Conservation (phyloP, 1,284 basidiomycete species). For the Pseudozyma tsukubaensis region DNA sequence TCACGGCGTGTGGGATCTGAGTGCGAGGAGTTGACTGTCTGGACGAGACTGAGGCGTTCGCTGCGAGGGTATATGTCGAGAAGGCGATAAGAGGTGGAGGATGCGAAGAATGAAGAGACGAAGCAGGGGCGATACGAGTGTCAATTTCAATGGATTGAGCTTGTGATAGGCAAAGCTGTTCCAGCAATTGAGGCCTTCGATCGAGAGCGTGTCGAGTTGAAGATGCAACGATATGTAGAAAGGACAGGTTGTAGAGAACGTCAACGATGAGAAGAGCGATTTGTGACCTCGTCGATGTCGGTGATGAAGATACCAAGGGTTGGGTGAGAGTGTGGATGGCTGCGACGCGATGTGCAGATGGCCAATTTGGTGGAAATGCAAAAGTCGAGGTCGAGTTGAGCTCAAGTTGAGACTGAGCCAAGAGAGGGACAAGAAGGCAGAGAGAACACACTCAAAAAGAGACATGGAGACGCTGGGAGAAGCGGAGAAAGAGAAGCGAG, state of each 20-base stretch:
- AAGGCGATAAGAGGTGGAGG: background rate
- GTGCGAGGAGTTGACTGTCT: no score
- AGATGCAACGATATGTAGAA: background rate
- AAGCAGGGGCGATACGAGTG: background rate
- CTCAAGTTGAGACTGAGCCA: background rate
- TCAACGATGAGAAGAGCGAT: background rate
- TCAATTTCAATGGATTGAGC: background rate
- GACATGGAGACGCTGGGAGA: no score
- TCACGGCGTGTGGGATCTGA: background rate
- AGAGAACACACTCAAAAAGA: background rate
- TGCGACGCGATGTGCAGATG: background rate
- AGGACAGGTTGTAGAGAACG: background rate
- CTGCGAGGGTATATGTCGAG: background rate
- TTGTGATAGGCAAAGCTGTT: background rate
- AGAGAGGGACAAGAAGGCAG: background rate
- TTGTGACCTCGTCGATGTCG: slow-evolving; percentile 3
- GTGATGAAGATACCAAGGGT: slow-evolving; percentile 1
- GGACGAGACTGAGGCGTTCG: background rate
- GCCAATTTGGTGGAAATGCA: background rate
- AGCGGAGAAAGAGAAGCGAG: no score
- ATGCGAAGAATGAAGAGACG: background rate
- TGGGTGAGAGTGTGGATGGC: slow-evolving; percentile 6
- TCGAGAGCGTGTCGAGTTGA: background rate
- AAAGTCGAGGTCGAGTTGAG: background rate
- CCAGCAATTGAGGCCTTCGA: background rate